These are phyloP conservation scores for Penicillium coprophilum DNA, from an alignment of 495 filamentous ascomycete genomes.

Conservation along the genomic window DNA sequence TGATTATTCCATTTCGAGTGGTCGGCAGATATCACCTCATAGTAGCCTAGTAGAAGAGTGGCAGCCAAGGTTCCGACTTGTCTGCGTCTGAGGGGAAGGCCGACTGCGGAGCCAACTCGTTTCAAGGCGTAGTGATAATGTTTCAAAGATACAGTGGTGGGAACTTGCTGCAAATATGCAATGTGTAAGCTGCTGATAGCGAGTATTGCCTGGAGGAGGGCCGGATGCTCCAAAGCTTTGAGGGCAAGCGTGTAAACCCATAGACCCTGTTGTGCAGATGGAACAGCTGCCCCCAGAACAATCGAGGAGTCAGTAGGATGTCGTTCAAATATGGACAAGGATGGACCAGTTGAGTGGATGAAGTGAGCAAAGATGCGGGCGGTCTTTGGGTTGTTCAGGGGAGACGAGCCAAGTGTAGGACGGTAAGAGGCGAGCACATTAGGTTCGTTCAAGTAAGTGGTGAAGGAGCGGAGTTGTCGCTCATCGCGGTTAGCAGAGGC, in stretches of 20 bases:
- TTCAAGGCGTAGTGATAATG: slow-evolving; percentile 89
- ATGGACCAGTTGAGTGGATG: slow-evolving; percentile 83
- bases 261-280: slow-evolving; percentile 69
- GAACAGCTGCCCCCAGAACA: slow-evolving; percentile 64
- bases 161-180: slow-evolving; percentile 70
- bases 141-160: slow-evolving; percentile 76
- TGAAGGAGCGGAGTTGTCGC: slow-evolving; percentile 57
- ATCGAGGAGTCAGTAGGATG: slow-evolving; percentile 75
- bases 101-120: slow-evolving; percentile 70
- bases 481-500: slow-evolving; percentile 52
- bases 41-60: slow-evolving; percentile 84
- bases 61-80: slow-evolving; percentile 83
- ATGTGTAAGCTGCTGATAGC: slow-evolving; percentile 88
- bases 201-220: slow-evolving; percentile 86
- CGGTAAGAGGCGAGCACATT: slow-evolving; percentile 78
- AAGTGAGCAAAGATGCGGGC: slow-evolving; percentile 92
- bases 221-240: slow-evolving; percentile 77
- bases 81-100: slow-evolving; percentile 66
- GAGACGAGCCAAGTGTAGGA: slow-evolving; percentile 72
- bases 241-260: slow-evolving; percentile 90
- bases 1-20: slow-evolving; percentile 96
- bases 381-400: slow-evolving; percentile 77
- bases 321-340: slow-evolving; percentile 83
- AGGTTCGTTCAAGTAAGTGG: slow-evolving; percentile 62
- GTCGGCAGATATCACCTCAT: slow-evolving; percentile 92